Percentiles rank a stretch among this genome's conserved stretches.
These are phyloP conservation scores for Thalassiosira pacifica DNA, from an alignment of 352 stramenopile species.

Conservation along the genomic window DNA sequence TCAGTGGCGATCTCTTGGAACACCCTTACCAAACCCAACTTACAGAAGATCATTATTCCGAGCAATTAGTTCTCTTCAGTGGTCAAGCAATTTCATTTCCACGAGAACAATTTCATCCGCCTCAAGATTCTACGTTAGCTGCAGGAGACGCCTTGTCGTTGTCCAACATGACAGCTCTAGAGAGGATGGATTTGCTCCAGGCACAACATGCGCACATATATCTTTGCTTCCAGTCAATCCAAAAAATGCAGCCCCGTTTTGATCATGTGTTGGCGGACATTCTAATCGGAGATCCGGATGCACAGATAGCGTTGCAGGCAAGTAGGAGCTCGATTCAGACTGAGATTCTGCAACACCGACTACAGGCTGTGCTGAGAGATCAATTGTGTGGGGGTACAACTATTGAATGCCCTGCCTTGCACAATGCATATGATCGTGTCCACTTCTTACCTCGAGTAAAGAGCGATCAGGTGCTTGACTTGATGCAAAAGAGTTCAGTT, in stretches of 20 bases:
- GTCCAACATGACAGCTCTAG: conserved; percentile 37
- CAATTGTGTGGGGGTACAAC: conserved; percentile 37
- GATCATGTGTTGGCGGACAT: conserved; percentile 58
- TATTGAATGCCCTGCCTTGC: conserved; percentile 22
- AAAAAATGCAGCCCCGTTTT: conserved; percentile 67
- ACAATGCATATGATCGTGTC: conserved; percentile 33
- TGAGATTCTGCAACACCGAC: conserved; percentile 19
- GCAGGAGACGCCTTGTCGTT: conserved; percentile 35
- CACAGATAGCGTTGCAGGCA: conserved; percentile 52
- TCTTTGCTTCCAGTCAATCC: conserved; percentile 59
- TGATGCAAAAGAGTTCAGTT: conserved; percentile 45
- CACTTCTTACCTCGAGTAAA: conserved; percentile 51
- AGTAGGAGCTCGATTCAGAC: conserved; percentile 36
- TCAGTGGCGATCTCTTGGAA: conserved; percentile 18
- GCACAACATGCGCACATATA: conserved; percentile 36
- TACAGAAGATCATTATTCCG: conserved; percentile 64
- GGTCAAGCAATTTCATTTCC: conserved; percentile 68
- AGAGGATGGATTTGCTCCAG: conserved; percentile 29
- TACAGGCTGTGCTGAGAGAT: conserved; percentile 26
- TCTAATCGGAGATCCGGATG: conserved; percentile 45
- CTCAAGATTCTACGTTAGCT: conserved; percentile 29
- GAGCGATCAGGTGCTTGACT: conserved; percentile 33
- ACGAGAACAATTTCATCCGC: conserved; percentile 31
- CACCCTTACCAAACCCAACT: conserved; percentile 50
- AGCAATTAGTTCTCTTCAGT: conserved; percentile 84